Conservation (phyloP, 108 stramenopile species). For the Epithemia pelagica region DNA sequence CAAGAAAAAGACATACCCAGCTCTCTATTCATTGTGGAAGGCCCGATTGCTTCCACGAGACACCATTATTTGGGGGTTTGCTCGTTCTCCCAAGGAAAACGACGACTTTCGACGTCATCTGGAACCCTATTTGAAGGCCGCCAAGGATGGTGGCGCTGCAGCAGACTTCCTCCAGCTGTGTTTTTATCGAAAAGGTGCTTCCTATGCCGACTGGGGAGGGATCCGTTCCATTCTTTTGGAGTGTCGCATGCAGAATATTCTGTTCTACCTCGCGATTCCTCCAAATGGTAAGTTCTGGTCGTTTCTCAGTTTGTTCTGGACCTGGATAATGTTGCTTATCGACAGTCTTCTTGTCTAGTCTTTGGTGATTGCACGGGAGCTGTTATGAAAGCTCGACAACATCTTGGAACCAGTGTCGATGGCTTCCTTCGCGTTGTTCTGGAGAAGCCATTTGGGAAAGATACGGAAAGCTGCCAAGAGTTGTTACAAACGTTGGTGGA, state of each 20-base stretch:
- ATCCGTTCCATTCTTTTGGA: conserved; percentile 44
- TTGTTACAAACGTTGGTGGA: conserved; percentile 22
- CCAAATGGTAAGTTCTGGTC: conserved; percentile 51
- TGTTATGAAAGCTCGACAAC: conserved; percentile 45
- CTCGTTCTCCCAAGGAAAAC: conserved; percentile 65
- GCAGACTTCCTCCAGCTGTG: conserved; percentile 71
- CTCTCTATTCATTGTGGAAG: conserved; percentile 78
- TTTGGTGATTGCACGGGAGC: conserved; percentile 68
- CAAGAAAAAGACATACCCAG: conserved; percentile 96
- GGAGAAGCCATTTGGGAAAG: conserved; percentile 98
- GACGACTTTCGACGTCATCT: conserved; percentile 75
- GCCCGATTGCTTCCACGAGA: conserved; percentile 58
- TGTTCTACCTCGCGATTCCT: conserved; percentile 97
- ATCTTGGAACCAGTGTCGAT: conserved; percentile 31
- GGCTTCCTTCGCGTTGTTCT: conserved; percentile 84
- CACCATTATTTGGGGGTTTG: conserved; percentile 87
- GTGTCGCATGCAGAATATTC: conserved; percentile 30
- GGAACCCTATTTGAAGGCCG: conserved; percentile 46
- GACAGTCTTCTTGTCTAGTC: background rate
- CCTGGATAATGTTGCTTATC: too few species aligned
- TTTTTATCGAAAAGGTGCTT: conserved; percentile 69
- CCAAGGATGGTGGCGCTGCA: conserved; percentile 34
- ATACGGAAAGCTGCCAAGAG: conserved; percentile 73
- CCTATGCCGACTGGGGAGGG: conserved; percentile 80
- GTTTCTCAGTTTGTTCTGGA: too few species aligned